Base-by-base conservation (phyloP, 2,329 filamentous ascomycete species). In the Parascedosporium putredinis region DNA sequence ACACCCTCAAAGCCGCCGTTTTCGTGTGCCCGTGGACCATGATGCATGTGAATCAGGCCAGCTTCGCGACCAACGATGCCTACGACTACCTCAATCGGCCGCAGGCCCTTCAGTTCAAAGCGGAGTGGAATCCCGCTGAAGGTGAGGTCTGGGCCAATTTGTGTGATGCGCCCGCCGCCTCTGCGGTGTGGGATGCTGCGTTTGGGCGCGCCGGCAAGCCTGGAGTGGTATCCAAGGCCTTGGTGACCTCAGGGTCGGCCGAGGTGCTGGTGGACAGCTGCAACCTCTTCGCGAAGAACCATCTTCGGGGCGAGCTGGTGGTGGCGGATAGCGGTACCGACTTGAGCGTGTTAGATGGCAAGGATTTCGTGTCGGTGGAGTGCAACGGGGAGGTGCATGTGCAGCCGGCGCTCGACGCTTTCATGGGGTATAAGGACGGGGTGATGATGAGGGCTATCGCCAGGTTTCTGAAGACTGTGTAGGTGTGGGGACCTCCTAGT, bases 1-100 rank as follows among this genome's bases (percentile, higher is more conserved):
- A 29, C 1, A 52, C 47, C 18, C 52, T 59, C 5, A 45, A 47
- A 8, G 55, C 54, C 23, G 51, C 45, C 6, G 22, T 58, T 22
- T 53, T 55, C 27, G 50, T 59, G 27, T 55, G 53, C 3, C 52
- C 58, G 10, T 54, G 56, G 42, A 55, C 55, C 10, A 51, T 53
- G 25, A 57, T 57, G 52, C 49, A 52, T 18, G 50, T 51, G 10
- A 47, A 51, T 25, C 50, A 54, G 7, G 51, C 45, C 3, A 56
- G 55, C 20, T 55, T 51, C 50, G 42, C 46, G 8, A 50, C 54
- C 29, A 58, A 58, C 25, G 46, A 51, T 2, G 47, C 50, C 20
- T 55, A 52, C 44, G 57, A 59, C 43, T 57, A 50, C 31, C 49
- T 59, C 24, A 50, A 45, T 24, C 31, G 51, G 36, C 5, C 10